A percentile compares a stretch with the other conserved stretches of the same genome.
Conservation (phyloP, 371 early-diverging fungal species). For the Circinella umbellata region DNA sequence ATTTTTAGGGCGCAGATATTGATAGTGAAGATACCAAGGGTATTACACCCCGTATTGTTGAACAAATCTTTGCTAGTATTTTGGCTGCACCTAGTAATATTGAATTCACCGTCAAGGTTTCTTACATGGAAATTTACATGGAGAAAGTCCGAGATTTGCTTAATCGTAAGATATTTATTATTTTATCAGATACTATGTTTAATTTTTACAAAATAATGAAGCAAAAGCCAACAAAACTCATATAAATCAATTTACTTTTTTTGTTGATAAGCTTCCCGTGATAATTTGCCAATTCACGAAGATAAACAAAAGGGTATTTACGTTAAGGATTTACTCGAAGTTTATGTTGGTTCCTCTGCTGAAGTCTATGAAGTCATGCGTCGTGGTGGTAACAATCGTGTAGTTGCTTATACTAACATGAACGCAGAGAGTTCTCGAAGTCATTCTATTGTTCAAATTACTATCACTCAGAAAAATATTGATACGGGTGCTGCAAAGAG, state of each 20-base stretch:
- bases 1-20: slow-evolving; percentile 85
- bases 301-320: slow-evolving; percentile 94
- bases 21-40: slow-evolving; percentile 90
- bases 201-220: too few species aligned
- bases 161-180: slow-evolving; percentile 64
- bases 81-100: slow-evolving; percentile 84
- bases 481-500: slow-evolving; percentile 87
- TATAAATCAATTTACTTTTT: not conserved
- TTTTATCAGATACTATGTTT: too few species aligned
- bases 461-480: slow-evolving; percentile 92
- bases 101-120: slow-evolving; percentile 93
- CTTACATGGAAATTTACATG: slow-evolving; percentile 99
- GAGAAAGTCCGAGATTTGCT: slow-evolving; percentile 98
- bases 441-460: slow-evolving; percentile 98
- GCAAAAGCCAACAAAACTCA: too few species aligned
- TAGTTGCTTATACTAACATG: slow-evolving; percentile 96
- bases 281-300: slow-evolving; percentile 94
- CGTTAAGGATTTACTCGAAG: slow-evolving; percentile 94
- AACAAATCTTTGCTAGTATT: slow-evolving; percentile 89
- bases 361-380: slow-evolving; percentile 96
- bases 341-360: slow-evolving; percentile 90
- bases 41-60: slow-evolving; percentile 93
- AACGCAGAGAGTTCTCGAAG: slow-evolving; percentile 96
- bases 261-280: slow-evolving; percentile 65
- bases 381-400: slow-evolving; percentile 87